Base-by-base conservation (phyloP, 192 early-diverging fungal species). In the Linnemannia exigua region DNA sequence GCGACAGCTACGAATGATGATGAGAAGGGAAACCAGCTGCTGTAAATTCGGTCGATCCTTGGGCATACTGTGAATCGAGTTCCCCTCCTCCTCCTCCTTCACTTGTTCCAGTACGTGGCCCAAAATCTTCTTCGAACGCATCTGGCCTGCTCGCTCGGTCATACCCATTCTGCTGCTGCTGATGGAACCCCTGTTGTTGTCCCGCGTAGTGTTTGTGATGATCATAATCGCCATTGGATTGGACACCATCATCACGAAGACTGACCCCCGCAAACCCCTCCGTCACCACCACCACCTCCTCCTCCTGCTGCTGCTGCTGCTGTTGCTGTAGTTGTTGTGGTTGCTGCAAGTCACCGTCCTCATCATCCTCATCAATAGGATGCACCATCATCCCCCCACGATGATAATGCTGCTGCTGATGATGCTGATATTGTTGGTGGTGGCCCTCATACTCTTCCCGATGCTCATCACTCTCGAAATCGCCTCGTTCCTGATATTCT, bases 51-150 rank as follows among this genome's bases (percentile, higher is more conserved):
- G 58, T 22, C 52, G 52, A 58, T 22, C 52, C 52, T 8, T 58
- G 52, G n/a, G 25, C 58, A 28, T 12, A n/a, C 17, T 70, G 22
- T 20, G 22, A 3, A 31, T 17, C 67, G 17, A 22, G 35, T 7
- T 50, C 71, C 15, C 36, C 69, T 44, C 38, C 16, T 44, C 69
- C 69, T 7, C 38, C 37, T 41, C 38, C 69, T 1, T 25, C 47
- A 17, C 68, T 36, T 6, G 19, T 33, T n/a, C 37, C 68, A 70
- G 6, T 19, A 61, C 68, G 68, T 14, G 25, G 41, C 15, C 71
- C 71, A 72, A 72, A 72, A 28, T 72, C 71, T 3, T 72, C 71
- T 25, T 72, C 71, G 28, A 72, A 72, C 0, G 71, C 28, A 48
- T 25, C 31, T 25, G 16, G 16, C 7, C 47, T 7, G 2, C 15